Evolutionary conservation across 768 basidiomycete species (phyloP), one percentile per base, ranked within the genome.

Genomic region (Podaxis carcinomalis): DNA sequence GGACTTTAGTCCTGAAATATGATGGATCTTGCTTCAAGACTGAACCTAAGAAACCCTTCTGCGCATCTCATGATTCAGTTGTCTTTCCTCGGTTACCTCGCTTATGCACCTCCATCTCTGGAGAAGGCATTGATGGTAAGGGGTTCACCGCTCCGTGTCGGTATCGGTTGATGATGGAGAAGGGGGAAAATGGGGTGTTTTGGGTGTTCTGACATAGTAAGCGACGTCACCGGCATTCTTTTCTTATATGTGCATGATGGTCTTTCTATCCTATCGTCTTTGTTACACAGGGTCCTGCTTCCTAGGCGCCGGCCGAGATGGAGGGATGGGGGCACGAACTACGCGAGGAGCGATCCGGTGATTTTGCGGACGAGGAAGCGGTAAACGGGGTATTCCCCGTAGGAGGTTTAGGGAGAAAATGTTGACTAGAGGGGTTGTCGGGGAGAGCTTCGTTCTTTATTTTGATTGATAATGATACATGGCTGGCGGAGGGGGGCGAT

Each of bases 21-120:
- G 47, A 49, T 49, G 21, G 25, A 23, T 49, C 40, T 11, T 13
- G 40, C 4, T 53, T 37, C 19, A 55, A 19, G 37, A 25, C 14
- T 14, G 39, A 27, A 19, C 42, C 44, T 35, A 42, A 9, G 7
- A 10, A n/a, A 2, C 40, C 49, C 25, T 9, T 19, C 10, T 44
- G 16, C 14, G 1, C 37, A 56, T 44, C 54, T 40, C 11, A 25
- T 44, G 25, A 42, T 25, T 40, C 54, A 56, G 28, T 39, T 25
- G 36, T 40, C 32, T 59, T 44, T 32, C 51, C 59, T 60, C 59
- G 59, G 59, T 23, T 60, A 60, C 42, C 59, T 54, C 51, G 51
- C 51, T 60, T 51, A 14, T 46, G 28, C 23, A 11, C 35, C 42
- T 25, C 28, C 40, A 53, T 46, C 51, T 59, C 50, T 13, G 32